Conservation (phyloP, 345 rosid genomes). For the Salix arbutifolia region DNA sequence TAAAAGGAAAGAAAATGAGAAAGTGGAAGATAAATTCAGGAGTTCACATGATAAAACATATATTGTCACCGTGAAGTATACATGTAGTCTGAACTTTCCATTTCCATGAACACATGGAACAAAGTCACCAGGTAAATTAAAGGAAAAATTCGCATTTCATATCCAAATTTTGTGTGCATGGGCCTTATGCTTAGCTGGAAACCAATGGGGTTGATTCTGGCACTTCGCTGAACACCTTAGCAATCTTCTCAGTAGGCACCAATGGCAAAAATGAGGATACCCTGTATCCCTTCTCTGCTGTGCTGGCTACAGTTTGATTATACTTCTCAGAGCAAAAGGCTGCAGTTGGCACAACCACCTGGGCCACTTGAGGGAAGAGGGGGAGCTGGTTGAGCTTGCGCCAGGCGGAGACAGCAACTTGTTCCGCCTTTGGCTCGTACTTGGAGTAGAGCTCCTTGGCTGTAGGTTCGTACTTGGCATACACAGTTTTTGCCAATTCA, state of each 20-base stretch:
- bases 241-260: constrained; percentile 82
- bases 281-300: constrained; percentile 77
- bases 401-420: constrained; percentile 76
- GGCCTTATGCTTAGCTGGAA: constrained; percentile 19
- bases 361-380: constrained; percentile 73
- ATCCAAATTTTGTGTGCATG: background rate
- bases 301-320: constrained; percentile 59
- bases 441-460: constrained; percentile 71
- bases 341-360: constrained; percentile 68
- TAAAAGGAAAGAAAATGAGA: background rate
- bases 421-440: constrained; percentile 84
- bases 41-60: background rate
- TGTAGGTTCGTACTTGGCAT: constrained; percentile 50
- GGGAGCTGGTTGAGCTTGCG: constrained; percentile 73
- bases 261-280: constrained; percentile 69
- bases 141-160: background rate
- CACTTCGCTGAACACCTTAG: constrained; percentile 51
- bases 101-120: background rate
- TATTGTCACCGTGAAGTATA: background rate
- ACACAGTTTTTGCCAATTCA: constrained; percentile 58
- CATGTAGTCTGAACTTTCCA: background rate
- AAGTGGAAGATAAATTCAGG: background rate
- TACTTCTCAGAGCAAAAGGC: constrained; percentile 78
- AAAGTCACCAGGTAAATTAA: background rate
- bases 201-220: constrained; percentile 31